phyloP scores from a whole-genome alignment of 2,329 filamentous ascomycete species.

The Colletotrichum plurivorum region DNA sequence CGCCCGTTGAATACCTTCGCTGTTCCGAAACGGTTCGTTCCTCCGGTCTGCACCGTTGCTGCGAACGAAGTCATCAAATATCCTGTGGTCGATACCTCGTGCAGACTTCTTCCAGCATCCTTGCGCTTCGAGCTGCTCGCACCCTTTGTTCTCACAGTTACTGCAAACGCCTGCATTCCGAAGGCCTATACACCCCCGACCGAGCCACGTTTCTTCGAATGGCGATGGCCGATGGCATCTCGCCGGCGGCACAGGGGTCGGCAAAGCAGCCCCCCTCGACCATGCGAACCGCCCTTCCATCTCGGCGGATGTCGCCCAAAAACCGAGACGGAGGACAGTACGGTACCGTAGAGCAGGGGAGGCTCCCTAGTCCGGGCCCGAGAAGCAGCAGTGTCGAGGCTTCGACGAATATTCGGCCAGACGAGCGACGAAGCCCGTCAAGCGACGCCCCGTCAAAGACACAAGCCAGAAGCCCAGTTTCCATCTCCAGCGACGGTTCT shows the following conservation, averaged over 20 bases:
- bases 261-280: constrained; percentile 34
- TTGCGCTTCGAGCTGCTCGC: constrained; percentile 4
- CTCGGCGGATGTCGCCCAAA: constrained; percentile 40
- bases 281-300: constrained; percentile 41
- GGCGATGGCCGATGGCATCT: constrained; percentile 41
- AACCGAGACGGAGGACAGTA: constrained; percentile 29
- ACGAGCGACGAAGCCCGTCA: constrained; percentile 37
- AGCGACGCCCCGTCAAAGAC: constrained; percentile 38
- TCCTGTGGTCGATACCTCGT: constrained; percentile 12
- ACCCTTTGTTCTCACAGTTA: constrained; percentile 8
- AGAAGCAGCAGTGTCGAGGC: constrained; percentile 11
- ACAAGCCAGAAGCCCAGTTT: constrained; percentile 38
- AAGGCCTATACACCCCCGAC: not conserved
- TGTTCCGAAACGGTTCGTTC: constrained; percentile 15
- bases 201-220: constrained; percentile 33
- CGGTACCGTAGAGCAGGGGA: constrained; percentile 21
- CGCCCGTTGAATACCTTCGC: constrained; percentile 14
- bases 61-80: constrained; percentile 16
- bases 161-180: not conserved
- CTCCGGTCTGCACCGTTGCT: constrained; percentile 9
- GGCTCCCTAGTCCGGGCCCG: constrained; percentile 24
- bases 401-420: constrained; percentile 12
- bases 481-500: constrained; percentile 34
- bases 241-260: constrained; percentile 35
- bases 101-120: constrained; percentile 19